A percentile compares a stretch with the other conserved stretches of the same genome.
phyloP scores from a whole-genome alignment of 1,284 basidiomycete species.

The Nidula niveotomentosa region DNA sequence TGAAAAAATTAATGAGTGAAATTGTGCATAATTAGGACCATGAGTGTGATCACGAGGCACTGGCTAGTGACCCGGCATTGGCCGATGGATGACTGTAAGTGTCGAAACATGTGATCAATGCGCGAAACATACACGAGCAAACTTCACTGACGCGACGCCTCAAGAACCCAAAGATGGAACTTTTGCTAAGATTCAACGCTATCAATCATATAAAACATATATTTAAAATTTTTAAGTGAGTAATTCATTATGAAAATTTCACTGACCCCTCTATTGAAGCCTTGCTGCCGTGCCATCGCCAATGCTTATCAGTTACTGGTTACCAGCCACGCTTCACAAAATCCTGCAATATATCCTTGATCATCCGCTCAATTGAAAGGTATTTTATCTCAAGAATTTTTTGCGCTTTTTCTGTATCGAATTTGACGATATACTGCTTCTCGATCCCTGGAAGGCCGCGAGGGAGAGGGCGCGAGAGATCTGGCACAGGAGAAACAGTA shows the following conservation, averaged over 20 bases:
- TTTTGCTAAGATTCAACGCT: background rate
- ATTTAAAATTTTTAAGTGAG: background rate
- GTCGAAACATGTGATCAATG: too few species aligned
- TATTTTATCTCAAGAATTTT: constrained; percentile 37
- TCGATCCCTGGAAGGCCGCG: constrained; percentile 8
- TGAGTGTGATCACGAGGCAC: background rate
- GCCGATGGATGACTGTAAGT: background rate
- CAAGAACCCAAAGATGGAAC: background rate
- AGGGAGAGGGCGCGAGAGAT: constrained; percentile 4
- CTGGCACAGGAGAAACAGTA: constrained; percentile 6
- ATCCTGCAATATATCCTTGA: constrained; percentile 27
- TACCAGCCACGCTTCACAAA: constrained; percentile 26
- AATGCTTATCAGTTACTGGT: background rate
- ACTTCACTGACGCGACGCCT: background rate
- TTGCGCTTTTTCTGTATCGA: constrained; percentile 24
- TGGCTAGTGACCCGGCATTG: background rate
- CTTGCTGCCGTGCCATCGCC: background rate
- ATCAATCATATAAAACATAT: background rate
- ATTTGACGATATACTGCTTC: constrained; percentile 6
- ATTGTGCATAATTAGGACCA: background rate
- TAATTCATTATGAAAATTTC: background rate
- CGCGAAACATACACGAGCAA: too few species aligned
- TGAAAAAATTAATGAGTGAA: background rate
- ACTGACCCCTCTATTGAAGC: background rate
- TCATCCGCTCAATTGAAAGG: constrained; percentile 28